Evolutionary conservation across 805 yeast genomes (phyloP), one percentile per base, ranked within the genome.

Genomic region (Phaffomyces opuntiae): DNA sequence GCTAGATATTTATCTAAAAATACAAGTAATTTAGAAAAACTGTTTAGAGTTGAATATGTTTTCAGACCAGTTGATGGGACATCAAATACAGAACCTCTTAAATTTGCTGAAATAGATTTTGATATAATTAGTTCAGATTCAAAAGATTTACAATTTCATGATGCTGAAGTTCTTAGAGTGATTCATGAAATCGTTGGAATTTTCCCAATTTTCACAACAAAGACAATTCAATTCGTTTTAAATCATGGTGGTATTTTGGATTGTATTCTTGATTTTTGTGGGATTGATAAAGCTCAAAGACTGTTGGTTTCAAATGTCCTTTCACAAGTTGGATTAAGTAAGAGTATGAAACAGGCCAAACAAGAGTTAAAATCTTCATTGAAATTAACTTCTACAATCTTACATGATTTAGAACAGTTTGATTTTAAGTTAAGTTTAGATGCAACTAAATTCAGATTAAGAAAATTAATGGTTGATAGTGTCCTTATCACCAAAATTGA

Each of bases 161-260:
- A 93, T 60, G 96, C 97, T 0, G 99, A 93, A 58, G 78, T 91
- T 48, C 69, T 93, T 40, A 85, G 85, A 52, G 86, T 88, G 1
- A 72, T 87, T 33, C 90, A 84, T 57, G 96, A 90, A 53, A 71
- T 89, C 5, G 62, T 87, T 3, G 61, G 70, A 0, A 61, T 73
- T 3, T 78, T 87, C 51, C 95, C 93, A 1, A 83, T 85, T 38
- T 80, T 85, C 55, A 74, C 75, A 38, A 67, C 67, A 27, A 68
- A 78, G 1, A 77, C 77, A 27, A 73, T 83, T 0, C 63, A 73
- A 16, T 73, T 91, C 45, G 72, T 83, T 5, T 61, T 91, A 34
- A 90, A 87, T 57, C 99, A 95, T 63, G 77, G 81, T 51, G 95
- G 83, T 52, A 78, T 93, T 26, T 60, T 90, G 46, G 84, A 87